Conservation (phyloP, 2,329 filamentous ascomycete genomes). For the Penicillium sp. region DNA sequence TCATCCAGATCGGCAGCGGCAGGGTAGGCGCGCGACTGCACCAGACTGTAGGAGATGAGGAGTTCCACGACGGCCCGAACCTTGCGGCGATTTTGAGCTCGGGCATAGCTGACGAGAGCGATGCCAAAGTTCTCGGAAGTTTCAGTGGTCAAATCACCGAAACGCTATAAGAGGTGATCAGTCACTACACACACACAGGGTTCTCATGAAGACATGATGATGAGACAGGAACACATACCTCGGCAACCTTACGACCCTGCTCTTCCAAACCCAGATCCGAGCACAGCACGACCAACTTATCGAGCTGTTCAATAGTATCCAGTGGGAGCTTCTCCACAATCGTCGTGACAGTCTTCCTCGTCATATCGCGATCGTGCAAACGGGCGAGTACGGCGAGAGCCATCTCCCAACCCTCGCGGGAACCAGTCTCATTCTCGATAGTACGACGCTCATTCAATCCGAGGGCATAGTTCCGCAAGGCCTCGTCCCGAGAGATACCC, state of each 20-base stretch:
- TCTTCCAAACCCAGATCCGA: slow-evolving; percentile 75
- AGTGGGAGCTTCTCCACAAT: slow-evolving; percentile 75
- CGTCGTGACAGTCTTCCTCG: slow-evolving; percentile 73
- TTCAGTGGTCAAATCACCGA: slow-evolving; percentile 75
- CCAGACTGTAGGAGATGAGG: slow-evolving; percentile 82
- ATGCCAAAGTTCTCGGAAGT: slow-evolving; percentile 79
- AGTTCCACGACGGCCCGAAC: slow-evolving; percentile 84
- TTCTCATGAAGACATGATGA: neutral
- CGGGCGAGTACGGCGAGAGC: slow-evolving; percentile 81
- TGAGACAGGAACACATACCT: slow-evolving; percentile 60
- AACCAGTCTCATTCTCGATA: slow-evolving; percentile 40
- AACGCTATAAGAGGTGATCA: slow-evolving; percentile 61
- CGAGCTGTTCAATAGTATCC: slow-evolving; percentile 70
- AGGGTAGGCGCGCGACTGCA: slow-evolving; percentile 82
- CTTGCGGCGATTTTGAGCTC: slow-evolving; percentile 76
- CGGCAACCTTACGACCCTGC: slow-evolving; percentile 78
- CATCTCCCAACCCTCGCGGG: slow-evolving; percentile 82
- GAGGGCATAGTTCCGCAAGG: slow-evolving; percentile 75
- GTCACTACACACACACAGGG: slow-evolving; percentile 3
- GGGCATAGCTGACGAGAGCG: slow-evolving; percentile 86
- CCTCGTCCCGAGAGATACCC: slow-evolving; percentile 75
- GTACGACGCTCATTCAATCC: slow-evolving; percentile 53
- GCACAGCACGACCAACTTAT: slow-evolving; percentile 79
- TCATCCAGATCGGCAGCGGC: slow-evolving; percentile 71
- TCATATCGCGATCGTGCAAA: slow-evolving; percentile 72